Percentiles rank a stretch among this genome's conserved stretches.
Conservation (phyloP, 495 filamentous ascomycete genomes). For the Penicillium cosmopolitanum region DNA sequence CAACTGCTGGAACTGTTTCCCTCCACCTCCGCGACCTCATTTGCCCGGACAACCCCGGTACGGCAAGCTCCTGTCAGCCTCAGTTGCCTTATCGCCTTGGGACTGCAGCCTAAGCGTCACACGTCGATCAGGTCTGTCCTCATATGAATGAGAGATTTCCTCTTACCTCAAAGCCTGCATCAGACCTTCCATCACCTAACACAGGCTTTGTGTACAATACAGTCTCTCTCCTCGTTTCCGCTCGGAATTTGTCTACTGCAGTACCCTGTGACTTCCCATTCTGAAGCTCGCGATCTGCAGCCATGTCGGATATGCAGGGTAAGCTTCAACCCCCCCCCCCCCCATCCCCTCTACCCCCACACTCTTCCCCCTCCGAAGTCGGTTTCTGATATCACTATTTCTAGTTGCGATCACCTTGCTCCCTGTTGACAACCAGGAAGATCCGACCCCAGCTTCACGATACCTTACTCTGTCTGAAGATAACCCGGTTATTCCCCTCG, state of each 20-base stretch:
- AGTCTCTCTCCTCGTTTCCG: not conserved
- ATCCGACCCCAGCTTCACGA: slow-evolving; percentile 31
- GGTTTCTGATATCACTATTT: not conserved
- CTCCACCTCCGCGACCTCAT: not conserved
- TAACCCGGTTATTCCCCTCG: slow-evolving; percentile 45
- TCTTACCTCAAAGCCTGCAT: not conserved
- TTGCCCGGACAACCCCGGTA: slow-evolving; percentile 1
- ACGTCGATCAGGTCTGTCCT: slow-evolving; percentile 1
- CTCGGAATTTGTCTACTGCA: not conserved
- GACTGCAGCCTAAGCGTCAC: slow-evolving; percentile 3
- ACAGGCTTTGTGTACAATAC: not conserved
- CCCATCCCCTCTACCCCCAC: not conserved
- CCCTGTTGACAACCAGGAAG: slow-evolving; percentile 18
- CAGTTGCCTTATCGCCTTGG: slow-evolving; percentile 3
- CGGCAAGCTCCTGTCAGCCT: slow-evolving; percentile 11
- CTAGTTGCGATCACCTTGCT: slow-evolving; percentile 36
- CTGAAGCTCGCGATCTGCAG: slow-evolving; percentile 1
- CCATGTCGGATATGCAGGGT: slow-evolving; percentile 10
- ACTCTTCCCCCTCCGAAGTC: not conserved
- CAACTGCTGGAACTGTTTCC: not conserved
- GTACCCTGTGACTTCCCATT: not conserved
- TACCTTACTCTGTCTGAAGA: slow-evolving; percentile 33
- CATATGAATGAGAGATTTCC: not conserved
- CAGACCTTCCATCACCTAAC: not conserved
- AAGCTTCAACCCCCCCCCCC: not conserved